Evolutionary conservation across 2,329 filamentous ascomycete genomes (phyloP).

Genomic region (Colletotrichum sp.): DNA sequence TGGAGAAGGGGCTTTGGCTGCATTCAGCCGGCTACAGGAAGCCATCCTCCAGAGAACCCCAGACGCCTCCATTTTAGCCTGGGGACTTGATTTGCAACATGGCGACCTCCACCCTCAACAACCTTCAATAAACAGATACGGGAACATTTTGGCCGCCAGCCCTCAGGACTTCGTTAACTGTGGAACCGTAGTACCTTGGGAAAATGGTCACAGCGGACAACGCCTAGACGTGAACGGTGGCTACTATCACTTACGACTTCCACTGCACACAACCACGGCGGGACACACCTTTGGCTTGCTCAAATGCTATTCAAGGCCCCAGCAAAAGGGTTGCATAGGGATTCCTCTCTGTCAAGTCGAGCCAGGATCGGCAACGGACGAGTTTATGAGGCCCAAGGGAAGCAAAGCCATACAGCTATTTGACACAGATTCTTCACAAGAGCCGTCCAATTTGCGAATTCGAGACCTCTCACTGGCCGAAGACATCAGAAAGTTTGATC

Average conservation of each 20-base stretch:
- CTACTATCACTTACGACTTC: neutral
- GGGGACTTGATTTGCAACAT: neutral
- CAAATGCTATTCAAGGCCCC: neutral
- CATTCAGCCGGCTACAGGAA: neutral
- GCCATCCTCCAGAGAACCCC: neutral
- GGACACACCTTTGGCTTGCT: neutral
- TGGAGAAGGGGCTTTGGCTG: neutral
- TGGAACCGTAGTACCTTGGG: neutral
- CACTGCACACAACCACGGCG: neutral
- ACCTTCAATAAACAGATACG: fast-evolving
- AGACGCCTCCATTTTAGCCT: neutral
- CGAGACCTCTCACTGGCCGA: neutral
- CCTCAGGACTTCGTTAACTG: neutral
- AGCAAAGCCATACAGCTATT: neutral
- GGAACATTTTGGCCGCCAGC: neutral
- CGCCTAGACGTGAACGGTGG: neutral
- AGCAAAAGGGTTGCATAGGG: neutral
- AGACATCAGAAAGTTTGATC: neutral
- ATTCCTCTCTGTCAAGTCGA: neutral
- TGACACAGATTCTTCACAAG: neutral
- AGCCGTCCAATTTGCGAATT: neutral
- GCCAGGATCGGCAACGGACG: neutral
- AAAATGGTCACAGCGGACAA: neutral
- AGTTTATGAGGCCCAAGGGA: neutral
- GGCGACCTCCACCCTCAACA: fast-evolving